Conservation (phyloP, 495 filamentous ascomycete genomes). For the Podospora fimiseda region DNA sequence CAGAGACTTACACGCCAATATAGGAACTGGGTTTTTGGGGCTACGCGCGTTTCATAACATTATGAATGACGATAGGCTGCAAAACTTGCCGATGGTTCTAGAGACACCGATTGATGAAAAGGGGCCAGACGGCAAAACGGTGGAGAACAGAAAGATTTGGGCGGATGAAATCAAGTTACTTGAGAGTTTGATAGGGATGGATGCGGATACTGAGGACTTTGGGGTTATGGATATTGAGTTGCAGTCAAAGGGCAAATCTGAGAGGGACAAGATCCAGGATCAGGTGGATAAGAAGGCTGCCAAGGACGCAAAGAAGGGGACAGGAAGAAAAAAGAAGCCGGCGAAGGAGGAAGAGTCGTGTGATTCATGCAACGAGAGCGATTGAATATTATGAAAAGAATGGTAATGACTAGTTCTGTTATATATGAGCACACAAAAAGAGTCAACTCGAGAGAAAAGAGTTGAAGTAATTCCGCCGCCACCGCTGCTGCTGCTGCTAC, state of each 20-base stretch:
- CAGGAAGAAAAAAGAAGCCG: slow-evolving; percentile 26
- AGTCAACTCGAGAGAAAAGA: too few relatives aligned
- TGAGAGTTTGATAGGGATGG: slow-evolving; percentile 79
- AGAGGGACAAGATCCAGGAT: slow-evolving; percentile 67
- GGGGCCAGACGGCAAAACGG: slow-evolving; percentile 45
- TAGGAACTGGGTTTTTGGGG: slow-evolving; percentile 87
- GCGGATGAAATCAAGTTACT: slow-evolving; percentile 83
- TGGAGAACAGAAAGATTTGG: slow-evolving; percentile 72
- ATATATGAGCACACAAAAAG: too few relatives aligned
- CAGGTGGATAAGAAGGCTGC: slow-evolving; percentile 58
- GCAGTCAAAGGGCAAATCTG: slow-evolving; percentile 54
- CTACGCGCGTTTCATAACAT: slow-evolving; percentile 84
- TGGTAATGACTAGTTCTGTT: too few relatives aligned
- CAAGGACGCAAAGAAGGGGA: slow-evolving; percentile 46
- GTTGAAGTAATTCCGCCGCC: too few relatives aligned
- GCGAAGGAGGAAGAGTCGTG: slow-evolving; percentile 31
- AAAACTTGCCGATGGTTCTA: slow-evolving; percentile 81
- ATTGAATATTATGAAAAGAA: slow-evolving; percentile 19
- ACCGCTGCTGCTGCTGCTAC: too few relatives aligned
- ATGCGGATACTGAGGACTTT: slow-evolving; percentile 66
- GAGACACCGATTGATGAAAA: slow-evolving; percentile 85
- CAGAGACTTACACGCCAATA: slow-evolving; percentile 87
- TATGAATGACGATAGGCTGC: slow-evolving; percentile 73
- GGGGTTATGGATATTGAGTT: slow-evolving; percentile 50
- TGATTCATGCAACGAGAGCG: slow-evolving; percentile 24